Percentiles rank a stretch among this genome's conserved stretches.
Conservation (phyloP, 768 basidiomycete genomes). For the Pulveroboletus ravenelii region DNA sequence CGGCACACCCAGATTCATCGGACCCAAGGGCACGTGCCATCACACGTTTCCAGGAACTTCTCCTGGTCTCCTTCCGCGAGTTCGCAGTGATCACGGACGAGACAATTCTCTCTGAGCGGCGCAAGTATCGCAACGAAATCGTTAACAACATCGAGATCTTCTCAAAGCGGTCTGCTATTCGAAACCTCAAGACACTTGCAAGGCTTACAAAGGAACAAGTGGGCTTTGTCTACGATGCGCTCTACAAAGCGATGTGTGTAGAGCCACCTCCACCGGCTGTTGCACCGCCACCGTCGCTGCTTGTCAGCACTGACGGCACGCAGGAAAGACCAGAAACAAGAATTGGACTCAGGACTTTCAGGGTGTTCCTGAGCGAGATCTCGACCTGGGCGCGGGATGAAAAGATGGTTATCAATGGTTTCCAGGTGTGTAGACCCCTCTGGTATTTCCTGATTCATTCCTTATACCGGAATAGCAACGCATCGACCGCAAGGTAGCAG, state of each 20-base stretch:
- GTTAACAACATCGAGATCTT: slow-evolving; percentile 91
- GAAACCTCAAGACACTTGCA: slow-evolving; percentile 77
- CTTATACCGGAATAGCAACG: slow-evolving; percentile 55
- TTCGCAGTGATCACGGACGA: slow-evolving; percentile 97
- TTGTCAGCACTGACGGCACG: slow-evolving; percentile 50
- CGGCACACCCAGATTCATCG: slow-evolving; percentile 84
- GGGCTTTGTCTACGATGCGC: slow-evolving; percentile 86
- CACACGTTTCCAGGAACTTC: slow-evolving; percentile 94
- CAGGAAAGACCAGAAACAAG: slow-evolving; percentile 87
- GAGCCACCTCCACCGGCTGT: slow-evolving; percentile 60
- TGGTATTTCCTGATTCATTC: background rate
- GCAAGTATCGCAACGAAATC: slow-evolving; percentile 82
- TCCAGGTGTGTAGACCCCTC: slow-evolving; percentile 51
- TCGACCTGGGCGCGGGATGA: slow-evolving; percentile 96
- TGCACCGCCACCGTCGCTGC: slow-evolving; percentile 46
- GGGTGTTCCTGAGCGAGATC: slow-evolving; percentile 84
- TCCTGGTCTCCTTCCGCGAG: slow-evolving; percentile 96
- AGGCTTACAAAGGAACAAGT: slow-evolving; percentile 84
- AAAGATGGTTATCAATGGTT: slow-evolving; percentile 86
- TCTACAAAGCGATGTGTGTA: slow-evolving; percentile 80
- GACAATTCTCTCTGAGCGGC: slow-evolving; percentile 81
- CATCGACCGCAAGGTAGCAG: slow-evolving; percentile 83
- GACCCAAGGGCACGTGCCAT: slow-evolving; percentile 91
- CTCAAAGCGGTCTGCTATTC: slow-evolving; percentile 84
- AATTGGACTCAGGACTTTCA: slow-evolving; percentile 81